Base-by-base conservation (phyloP, 164 flowering plant species). In the Vitis labrusca region DNA sequence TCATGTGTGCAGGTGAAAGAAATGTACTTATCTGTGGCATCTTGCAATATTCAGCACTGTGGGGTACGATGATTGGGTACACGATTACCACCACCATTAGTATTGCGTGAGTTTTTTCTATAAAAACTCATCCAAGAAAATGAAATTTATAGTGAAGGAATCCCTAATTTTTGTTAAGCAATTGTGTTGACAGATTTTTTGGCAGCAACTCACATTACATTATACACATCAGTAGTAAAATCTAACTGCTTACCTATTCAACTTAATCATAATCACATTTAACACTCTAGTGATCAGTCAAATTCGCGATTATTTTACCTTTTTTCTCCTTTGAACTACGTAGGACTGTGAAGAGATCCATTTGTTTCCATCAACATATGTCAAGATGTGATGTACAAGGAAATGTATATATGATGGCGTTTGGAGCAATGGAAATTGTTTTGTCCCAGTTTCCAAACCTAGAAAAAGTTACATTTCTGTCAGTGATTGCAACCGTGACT, bases 391-490 rank as follows among this genome's bases (percentile, higher is more conserved):
- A 56, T 2, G 64, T 65, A 10, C 59, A 77, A 12, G 85, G 82
- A 51, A 76, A 65, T 65, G 11, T 63, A 17, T 81, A 62, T 55
- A 65, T 82, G 79, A 3, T 82, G 11, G 37, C 69, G 5, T 78
- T 67, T 67, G 85, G 87, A 29, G 82, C 54, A 32, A 69, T 74
- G 9, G 77, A 84, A 59, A 61, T 80, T 8, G 29, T 82, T 29
- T 50, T 84, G 15, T 78, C 85, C 16, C 85, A 81, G 49, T 68
- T 73, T 49, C 85, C 85, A 17, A 84, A 67, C 76, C 63, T 84
- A 74, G 85, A 81, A 69, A 78, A 81, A 71, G 71, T 81, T 12
- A 63, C 83, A 17, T 53, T 70, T 48, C 76, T 84, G 11, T 84
- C 85, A 1, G 71, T 70, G 8, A 67, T 84, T 51, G 83, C 87